Conservation (phyloP, 306 rosid genomes). For the Fragaria iinumae region DNA sequence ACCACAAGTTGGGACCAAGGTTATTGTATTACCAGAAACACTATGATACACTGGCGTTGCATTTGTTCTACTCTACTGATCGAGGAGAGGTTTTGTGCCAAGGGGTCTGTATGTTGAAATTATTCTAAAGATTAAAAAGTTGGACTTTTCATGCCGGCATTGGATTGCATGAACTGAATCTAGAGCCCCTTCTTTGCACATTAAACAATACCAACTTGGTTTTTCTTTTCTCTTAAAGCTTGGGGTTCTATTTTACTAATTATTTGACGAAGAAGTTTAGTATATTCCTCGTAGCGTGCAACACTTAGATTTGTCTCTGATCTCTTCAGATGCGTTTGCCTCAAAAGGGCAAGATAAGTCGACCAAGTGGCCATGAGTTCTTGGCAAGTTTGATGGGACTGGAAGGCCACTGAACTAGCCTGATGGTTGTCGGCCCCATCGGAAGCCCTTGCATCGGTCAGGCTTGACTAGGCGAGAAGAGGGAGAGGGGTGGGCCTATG, state of each 20-base stretch:
- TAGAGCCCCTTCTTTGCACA: not conserved
- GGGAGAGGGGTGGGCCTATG: too few relatives aligned
- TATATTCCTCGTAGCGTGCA: not conserved
- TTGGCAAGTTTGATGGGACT: not conserved
- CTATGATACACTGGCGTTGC: not conserved
- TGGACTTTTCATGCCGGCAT: conserved; percentile 26
- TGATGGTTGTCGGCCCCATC: too few relatives aligned
- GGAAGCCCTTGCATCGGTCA: too few relatives aligned
- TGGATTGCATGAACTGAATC: conserved; percentile 33
- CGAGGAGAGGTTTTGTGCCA: conserved; percentile 14
- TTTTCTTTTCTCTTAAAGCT: not conserved
- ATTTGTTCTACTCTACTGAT: conserved; percentile 1
- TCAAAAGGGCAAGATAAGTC: not conserved
- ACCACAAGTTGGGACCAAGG: not conserved
- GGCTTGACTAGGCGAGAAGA: too few relatives aligned
- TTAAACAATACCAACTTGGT: conserved; percentile 2
- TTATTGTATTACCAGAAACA: not conserved
- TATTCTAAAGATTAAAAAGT: conserved; percentile 14
- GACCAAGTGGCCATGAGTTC: not conserved
- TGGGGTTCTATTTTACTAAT: not conserved
- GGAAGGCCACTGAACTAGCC: too few relatives aligned
- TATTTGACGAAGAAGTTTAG: not conserved
- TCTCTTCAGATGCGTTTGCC: not conserved
- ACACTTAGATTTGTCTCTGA: conserved; percentile 7
- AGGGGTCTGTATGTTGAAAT: conserved; percentile 33